Percentiles rank a stretch among this genome's conserved stretches.
Conservation (phyloP, 345 rosid genomes). For the Linum trigynum region DNA sequence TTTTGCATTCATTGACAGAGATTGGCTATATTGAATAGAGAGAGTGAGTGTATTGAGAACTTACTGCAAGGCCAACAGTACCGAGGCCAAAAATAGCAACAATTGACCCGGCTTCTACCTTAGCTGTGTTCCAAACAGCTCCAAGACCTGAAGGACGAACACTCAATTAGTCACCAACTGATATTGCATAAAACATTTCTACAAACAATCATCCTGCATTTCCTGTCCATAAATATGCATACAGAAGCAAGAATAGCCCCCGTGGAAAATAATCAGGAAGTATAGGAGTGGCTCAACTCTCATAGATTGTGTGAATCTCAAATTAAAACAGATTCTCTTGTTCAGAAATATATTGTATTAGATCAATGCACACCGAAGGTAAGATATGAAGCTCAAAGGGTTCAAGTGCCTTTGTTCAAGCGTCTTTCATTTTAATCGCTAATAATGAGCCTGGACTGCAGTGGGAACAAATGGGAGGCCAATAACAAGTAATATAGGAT, state of each 20-base stretch:
- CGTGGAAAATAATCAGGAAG: no score
- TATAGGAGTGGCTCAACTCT: not conserved
- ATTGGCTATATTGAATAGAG: not conserved
- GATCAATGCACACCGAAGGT: no score
- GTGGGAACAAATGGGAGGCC: not conserved
- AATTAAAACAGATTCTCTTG: not conserved
- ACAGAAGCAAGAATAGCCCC: not conserved
- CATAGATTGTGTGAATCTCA: not conserved
- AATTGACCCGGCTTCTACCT: conserved; percentile 23
- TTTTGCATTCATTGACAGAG: not conserved
- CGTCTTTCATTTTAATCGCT: no score
- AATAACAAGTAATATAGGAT: not conserved
- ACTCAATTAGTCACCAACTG: not conserved
- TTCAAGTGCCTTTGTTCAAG: not conserved
- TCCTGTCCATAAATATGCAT: not conserved
- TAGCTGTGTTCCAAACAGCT: conserved; percentile 36
- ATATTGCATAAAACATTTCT: not conserved
- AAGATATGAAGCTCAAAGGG: not conserved
- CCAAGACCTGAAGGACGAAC: conserved; percentile 15
- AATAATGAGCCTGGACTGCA: not conserved
- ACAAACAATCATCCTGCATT: not conserved
- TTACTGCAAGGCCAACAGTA: conserved; percentile 37
- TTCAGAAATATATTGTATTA: not conserved
- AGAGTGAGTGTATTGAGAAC: not conserved
- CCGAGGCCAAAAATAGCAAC: conserved; percentile 39